Base-by-base conservation (phyloP, 2,329 filamentous ascomycete genomes). In the Stachybotrys chlorohalonatus region DNA sequence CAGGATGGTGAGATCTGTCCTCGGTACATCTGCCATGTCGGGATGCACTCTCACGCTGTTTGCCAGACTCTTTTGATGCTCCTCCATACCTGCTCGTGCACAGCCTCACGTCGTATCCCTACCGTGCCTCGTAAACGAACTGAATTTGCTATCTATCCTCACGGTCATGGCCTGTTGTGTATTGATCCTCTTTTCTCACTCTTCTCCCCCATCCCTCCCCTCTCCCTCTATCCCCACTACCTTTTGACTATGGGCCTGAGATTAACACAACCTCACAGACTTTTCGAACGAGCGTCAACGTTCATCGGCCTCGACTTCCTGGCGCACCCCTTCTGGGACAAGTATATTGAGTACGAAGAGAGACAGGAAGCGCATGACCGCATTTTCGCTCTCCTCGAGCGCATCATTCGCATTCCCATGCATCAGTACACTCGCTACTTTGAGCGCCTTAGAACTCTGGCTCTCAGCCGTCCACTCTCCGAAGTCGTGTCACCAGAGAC, bases 311-410 rank as follows among this genome's bases (percentile, higher is more conserved):
- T 97, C 16, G 94, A 99, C 72, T 99, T 96, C 67, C 79, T 96
- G 32, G 87, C 92, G 2, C 91, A 96, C 68, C 91, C 91, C 1
- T 96, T 99, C 74, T 99, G 94, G 94, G 94, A 99, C 71, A 97
- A 96, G 73, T 99, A 96, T 66, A 84, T 99, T 59, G 94, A 97
- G 68, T 97, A 95, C 65, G 94, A 97, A 69, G 92, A 96, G 68
- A 87, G 92, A 1, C 79, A 93, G 58, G 91, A 96, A 64, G 84
- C 87, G 0, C 83, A 87, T 13, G 89, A 95, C 59, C 90, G 85
- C 64, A 89, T 96, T 54, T 95, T 95, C 63, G 84, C 83, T 47
- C 90, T 99, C 54, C 80, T 96, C 53, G 80, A 81, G 57, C 89
- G 92, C 53, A 81, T 96, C 54, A 88, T 96, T 53, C 83, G 89